Evolutionary conservation across 2,329 filamentous ascomycete species (phyloP), one percentile per base, ranked within the genome.

Genomic region (Madurella mycetomatis): DNA sequence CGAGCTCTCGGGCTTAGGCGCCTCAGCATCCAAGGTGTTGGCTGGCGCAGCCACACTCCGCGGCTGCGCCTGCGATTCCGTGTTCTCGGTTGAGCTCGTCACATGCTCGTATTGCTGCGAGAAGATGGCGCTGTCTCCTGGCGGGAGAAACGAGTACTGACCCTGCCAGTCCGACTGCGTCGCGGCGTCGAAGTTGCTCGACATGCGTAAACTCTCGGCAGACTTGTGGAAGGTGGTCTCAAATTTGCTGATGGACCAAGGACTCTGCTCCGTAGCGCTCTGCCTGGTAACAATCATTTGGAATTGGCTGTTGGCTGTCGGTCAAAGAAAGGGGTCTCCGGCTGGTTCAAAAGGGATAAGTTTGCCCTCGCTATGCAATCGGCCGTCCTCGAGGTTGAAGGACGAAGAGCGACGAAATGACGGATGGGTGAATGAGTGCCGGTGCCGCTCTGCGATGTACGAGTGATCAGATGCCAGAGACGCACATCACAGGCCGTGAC

Each of bases 21-120:
- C 82, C 56, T 87, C 88, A 60, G 90, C 75, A 31, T 83, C 83
- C 45, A 90, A 76, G 31, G 79, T 74, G 65, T 67, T 70, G 47
- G 65, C 68, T 37, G 69, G 65, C 46, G 65, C 66, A 54, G 67
- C 68, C 55, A 69, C 66, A 37, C 69, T 69, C 42, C 72, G 71
- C 47, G 71, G 70, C 63, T 72, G 70, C 50, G 70, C 67, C 60
- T 73, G 70, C 16, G 65, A 62, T 37, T 70, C 70, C 55, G 69
- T 63, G 60, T 66, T 69, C 60, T 70, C 70, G 54, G 66, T 65
- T 37, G 70, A 65, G 53, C 61, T 63, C 48, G 68, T 60, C 53
- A 67, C 71, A 66, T 76, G 72, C 50, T 73, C 72, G 61, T 75
- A 78, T 13, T 73, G 53, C 56, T 74, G 74, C 44, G 73, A 66